Conservation (phyloP, 2,329 filamentous ascomycete species). For the Stachybotrys chartarum region DNA sequence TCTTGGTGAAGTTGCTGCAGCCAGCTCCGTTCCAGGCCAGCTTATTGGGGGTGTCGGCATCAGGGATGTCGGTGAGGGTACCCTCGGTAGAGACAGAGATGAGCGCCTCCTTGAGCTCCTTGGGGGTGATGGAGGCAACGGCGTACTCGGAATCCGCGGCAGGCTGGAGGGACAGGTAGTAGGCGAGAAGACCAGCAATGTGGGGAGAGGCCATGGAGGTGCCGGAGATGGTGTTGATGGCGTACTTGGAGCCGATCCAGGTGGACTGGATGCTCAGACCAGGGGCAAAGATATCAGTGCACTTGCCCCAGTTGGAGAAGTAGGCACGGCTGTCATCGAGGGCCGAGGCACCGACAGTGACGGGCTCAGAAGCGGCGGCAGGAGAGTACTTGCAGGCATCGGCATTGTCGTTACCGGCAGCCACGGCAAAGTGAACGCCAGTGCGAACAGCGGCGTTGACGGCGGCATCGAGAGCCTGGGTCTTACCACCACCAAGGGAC, state of each 20-base stretch:
- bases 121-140: conserved; percentile 81
- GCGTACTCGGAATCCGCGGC: conserved; percentile 84
- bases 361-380: conserved; percentile 80
- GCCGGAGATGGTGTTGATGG: conserved; percentile 97
- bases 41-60: conserved; percentile 75
- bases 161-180: conserved; percentile 95
- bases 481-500: conserved; percentile 98
- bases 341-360: conserved; percentile 93
- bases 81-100: conserved; percentile 75
- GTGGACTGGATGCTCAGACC: conserved; percentile 96
- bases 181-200: conserved; percentile 91
- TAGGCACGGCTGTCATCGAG: conserved; percentile 94
- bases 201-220: conserved; percentile 99
- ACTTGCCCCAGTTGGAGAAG: conserved; percentile 99
- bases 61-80: conserved; percentile 74
- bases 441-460: conserved; percentile 90
- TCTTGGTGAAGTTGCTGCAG: conserved; percentile 80
- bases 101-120: conserved; percentile 86
- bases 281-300: conserved; percentile 98
- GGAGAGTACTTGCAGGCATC: conserved; percentile 99
- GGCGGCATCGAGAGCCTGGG: conserved; percentile 78
- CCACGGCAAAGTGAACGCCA: conserved; percentile 95
- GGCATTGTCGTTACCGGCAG: conserved; percentile 96
- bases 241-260: conserved; percentile 95
- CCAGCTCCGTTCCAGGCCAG: conserved; percentile 99